phyloP scores from a whole-genome alignment of 768 basidiomycete genomes.

The Galerina sulciceps region DNA sequence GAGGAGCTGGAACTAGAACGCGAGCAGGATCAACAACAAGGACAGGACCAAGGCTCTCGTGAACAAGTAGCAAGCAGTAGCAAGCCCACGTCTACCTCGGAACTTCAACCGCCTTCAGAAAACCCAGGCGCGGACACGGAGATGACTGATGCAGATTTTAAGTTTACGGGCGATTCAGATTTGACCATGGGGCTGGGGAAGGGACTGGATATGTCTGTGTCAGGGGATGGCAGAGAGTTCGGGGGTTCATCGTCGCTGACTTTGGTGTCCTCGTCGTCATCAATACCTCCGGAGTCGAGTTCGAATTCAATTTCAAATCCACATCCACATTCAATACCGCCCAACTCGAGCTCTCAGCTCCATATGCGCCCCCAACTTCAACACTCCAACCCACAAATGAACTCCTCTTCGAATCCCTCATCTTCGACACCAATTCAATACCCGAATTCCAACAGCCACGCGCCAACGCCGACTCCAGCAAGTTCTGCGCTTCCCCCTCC shows the following conservation, averaged over 20 bases:
- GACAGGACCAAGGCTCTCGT: constrained; percentile 4
- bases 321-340: neutral
- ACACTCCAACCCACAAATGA: neutral
- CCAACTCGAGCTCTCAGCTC: neutral
- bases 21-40: constrained; percentile 9
- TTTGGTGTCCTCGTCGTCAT: neutral
- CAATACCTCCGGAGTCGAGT: neutral
- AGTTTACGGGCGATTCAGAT: neutral
- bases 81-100: neutral
- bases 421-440: neutral
- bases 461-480: constrained; percentile 2
- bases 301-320: neutral
- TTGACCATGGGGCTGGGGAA: neutral
- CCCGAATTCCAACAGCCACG: neutral
- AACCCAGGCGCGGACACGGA: neutral
- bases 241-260: too few species aligned
- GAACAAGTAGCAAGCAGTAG: neutral
- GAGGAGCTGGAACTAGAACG: constrained; percentile 31
- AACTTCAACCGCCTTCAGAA: neutral
- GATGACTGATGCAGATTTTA: neutral
- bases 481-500: constrained; percentile 6
- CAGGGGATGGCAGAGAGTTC: too few species aligned
- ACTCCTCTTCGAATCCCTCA: neutral
- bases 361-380: neutral
- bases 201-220: too few species aligned